A percentile compares a stretch with the other conserved stretches of the same genome.
Conservation (phyloP, 163 green algal species). For the Chlamydomonas reinhardtii region DNA sequence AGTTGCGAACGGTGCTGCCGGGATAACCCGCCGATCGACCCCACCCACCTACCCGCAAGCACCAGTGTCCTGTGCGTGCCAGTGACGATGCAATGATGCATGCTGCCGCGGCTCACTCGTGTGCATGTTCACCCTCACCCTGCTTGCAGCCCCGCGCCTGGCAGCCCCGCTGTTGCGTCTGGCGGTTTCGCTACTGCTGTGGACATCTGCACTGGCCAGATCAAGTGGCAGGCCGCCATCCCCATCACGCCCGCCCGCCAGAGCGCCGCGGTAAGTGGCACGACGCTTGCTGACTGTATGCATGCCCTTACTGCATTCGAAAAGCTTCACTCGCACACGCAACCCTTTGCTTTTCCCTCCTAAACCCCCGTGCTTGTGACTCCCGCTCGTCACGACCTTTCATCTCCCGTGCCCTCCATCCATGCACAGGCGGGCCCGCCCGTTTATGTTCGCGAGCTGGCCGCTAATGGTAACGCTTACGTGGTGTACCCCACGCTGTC, state of each 20-base stretch:
- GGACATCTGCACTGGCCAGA: not conserved
- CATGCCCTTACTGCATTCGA: not conserved
- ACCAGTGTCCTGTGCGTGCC: no score
- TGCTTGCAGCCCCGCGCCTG: not conserved
- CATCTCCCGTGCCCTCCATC: not conserved
- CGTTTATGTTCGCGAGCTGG: not conserved
- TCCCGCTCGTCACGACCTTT: no score
- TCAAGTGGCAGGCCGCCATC: not conserved
- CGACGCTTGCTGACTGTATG: no score
- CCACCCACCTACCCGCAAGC: no score
- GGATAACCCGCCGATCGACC: no score
- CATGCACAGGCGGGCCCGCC: not conserved
- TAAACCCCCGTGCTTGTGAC: no score
- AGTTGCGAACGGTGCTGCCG: no score
- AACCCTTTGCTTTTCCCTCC: no score
- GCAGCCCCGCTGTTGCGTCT: not conserved
- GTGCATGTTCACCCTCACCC: not conserved
- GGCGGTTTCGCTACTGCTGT: not conserved
- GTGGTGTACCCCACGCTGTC: not conserved
- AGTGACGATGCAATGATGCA: no score
- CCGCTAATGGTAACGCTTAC: not conserved
- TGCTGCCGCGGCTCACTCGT: no score
- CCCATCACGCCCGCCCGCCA: not conserved
- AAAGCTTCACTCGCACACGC: no score
- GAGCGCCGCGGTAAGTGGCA: not conserved